These are phyloP conservation scores for Trichoderma aggressivum DNA, from an alignment of 2,329 filamentous ascomycete genomes.

Conservation along the genomic window DNA sequence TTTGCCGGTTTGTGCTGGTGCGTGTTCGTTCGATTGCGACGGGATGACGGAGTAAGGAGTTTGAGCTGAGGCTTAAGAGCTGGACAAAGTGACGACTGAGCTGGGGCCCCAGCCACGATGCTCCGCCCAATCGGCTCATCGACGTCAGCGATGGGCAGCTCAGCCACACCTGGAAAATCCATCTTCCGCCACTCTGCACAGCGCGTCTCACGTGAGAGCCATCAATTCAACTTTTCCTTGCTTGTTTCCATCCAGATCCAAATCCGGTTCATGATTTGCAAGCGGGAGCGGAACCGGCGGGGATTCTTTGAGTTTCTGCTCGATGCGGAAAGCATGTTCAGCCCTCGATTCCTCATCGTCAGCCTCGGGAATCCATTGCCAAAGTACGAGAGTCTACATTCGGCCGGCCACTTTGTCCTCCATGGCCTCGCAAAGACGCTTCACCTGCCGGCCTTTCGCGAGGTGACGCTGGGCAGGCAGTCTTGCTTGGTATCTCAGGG, in stretches of 20 bases:
- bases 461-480: conserved; percentile 48
- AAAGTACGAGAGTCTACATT: conserved; percentile 78
- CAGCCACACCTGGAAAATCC: conserved; percentile 18
- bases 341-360: conserved; percentile 67
- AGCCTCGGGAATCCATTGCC: conserved; percentile 81
- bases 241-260: neutral
- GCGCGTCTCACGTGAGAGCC: conserved; percentile 29
- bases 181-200: neutral
- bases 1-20: conserved; percentile 6
- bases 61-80: conserved; percentile 21
- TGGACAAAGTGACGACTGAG: conserved; percentile 21
- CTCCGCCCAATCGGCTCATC: conserved; percentile 30
- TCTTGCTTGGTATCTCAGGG: conserved; percentile 48
- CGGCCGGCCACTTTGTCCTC: conserved; percentile 78
- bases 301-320: conserved; percentile 5
- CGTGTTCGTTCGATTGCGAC: conserved; percentile 22
- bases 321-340: conserved; percentile 32
- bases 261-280: conserved; percentile 1
- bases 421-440: conserved; percentile 50
- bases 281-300: neutral
- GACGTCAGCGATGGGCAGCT: conserved; percentile 25
- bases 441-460: conserved; percentile 48
- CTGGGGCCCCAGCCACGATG: conserved; percentile 32
- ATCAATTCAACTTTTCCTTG: conserved; percentile 18
- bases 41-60: conserved; percentile 26